A percentile compares a stretch with the other conserved stretches of the same genome.
Conservation (phyloP, 495 filamentous ascomycete genomes). For the Glutinoglossum americanum region DNA sequence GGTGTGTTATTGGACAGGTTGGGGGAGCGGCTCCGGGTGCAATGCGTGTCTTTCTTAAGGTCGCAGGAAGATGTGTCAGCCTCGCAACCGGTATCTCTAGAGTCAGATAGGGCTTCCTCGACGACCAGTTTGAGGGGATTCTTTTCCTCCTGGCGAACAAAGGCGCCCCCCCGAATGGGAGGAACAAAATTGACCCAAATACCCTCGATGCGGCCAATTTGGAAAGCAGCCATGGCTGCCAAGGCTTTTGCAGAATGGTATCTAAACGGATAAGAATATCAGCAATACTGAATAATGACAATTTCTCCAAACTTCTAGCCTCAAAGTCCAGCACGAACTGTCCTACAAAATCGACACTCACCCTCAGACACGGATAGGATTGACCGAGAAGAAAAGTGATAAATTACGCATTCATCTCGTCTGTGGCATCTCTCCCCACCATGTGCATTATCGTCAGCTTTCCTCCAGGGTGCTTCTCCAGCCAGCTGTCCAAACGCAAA, state of each 20-base stretch:
- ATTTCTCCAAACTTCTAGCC: neutral
- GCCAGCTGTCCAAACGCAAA: slow-evolving; percentile 24
- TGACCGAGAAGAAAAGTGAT: slow-evolving; percentile 5
- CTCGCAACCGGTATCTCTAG: neutral
- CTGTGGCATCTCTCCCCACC: slow-evolving; percentile 28
- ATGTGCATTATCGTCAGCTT: slow-evolving; percentile 25
- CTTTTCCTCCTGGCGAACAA: neutral
- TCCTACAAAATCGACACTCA: slow-evolving; percentile 7
- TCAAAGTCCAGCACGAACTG: neutral
- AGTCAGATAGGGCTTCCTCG: neutral
- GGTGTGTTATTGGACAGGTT: neutral
- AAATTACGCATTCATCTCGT: slow-evolving; percentile 26
- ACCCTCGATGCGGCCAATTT: slow-evolving; percentile 13
- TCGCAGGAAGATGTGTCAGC: neutral
- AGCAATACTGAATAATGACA: neutral
- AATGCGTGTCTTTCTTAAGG: neutral
- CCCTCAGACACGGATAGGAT: neutral
- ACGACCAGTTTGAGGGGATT: neutral
- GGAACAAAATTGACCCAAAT: slow-evolving; percentile 16
- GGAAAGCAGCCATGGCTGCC: slow-evolving; percentile 13
- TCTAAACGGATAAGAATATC: slow-evolving; percentile 6
- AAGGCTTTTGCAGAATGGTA: slow-evolving; percentile 13
- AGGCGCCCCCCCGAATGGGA: slow-evolving; percentile 14
- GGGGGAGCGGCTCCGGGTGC: neutral
- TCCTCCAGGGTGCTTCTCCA: slow-evolving; percentile 25